These are phyloP conservation scores for Thielaviopsis punctulata DNA, from an alignment of 2,329 filamentous ascomycete genomes.

Conservation along the genomic window DNA sequence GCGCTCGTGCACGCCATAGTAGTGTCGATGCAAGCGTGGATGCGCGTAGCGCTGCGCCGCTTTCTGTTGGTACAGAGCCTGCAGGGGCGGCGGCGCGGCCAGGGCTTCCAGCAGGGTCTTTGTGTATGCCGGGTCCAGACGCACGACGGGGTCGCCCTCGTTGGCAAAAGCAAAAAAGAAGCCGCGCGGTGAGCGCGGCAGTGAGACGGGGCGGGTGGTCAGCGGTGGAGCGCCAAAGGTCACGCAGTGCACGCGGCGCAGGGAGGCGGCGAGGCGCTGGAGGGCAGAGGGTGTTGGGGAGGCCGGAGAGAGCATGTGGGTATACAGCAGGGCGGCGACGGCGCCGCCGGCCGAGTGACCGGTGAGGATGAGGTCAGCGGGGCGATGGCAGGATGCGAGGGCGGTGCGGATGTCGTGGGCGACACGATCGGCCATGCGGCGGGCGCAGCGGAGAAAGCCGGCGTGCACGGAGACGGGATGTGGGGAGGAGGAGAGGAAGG, in stretches of 20 bases:
- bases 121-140: conserved; percentile 63
- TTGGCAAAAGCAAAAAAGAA: conserved; percentile 70
- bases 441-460: conserved; percentile 61
- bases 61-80: too few species aligned
- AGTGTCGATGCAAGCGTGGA: not conserved
- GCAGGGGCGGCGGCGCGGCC: conserved; percentile 33
- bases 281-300: conserved; percentile 48
- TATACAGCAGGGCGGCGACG: conserved; percentile 61
- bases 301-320: conserved; percentile 58
- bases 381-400: conserved; percentile 50
- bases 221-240: conserved; percentile 75
- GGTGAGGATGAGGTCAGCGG: conserved; percentile 61
- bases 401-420: conserved; percentile 44
- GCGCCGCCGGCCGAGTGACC: conserved; percentile 79
- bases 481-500: conserved; percentile 35
- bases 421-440: conserved; percentile 57
- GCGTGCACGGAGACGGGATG: conserved; percentile 56
- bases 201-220: conserved; percentile 46
- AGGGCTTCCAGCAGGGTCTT: conserved; percentile 56
- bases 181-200: conserved; percentile 33
- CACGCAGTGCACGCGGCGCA: conserved; percentile 67
- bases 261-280: conserved; percentile 47
- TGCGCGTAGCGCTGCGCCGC: not conserved
- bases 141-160: conserved; percentile 65
- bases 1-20: not conserved